Percentiles rank a stretch among this genome's conserved stretches.
Conservation (phyloP, 1,284 basidiomycete genomes). For the Chondrostereum purpureum region DNA sequence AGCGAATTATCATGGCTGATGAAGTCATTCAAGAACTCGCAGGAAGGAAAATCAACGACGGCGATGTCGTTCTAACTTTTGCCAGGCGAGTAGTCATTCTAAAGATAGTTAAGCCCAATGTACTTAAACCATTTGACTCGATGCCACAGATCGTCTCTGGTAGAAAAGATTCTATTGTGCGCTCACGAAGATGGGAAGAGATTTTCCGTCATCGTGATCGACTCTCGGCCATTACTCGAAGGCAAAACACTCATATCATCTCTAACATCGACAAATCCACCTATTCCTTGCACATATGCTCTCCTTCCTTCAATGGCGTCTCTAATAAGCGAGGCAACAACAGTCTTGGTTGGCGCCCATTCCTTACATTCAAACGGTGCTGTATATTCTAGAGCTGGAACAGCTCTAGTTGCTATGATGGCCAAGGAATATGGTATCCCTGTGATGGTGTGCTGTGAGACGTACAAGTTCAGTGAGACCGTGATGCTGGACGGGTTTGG, state of each 20-base stretch:
- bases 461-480: slow-evolving; percentile 95
- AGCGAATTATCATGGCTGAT: slow-evolving; percentile 90
- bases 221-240: slow-evolving; percentile 90
- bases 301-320: slow-evolving; percentile 86
- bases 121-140: not conserved
- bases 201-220: slow-evolving; percentile 93
- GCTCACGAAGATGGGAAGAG: slow-evolving; percentile 68
- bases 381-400: slow-evolving; percentile 91
- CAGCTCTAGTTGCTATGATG: slow-evolving; percentile 95
- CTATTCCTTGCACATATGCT: slow-evolving; percentile 88
- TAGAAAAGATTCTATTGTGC: slow-evolving; percentile 83
- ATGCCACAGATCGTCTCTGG: slow-evolving; percentile 75
- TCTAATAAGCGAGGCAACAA: slow-evolving; percentile 74
- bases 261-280: slow-evolving; percentile 52
- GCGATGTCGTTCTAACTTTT: slow-evolving; percentile 90
- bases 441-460: slow-evolving; percentile 96
- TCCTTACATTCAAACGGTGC: slow-evolving; percentile 93
- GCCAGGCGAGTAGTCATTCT: slow-evolving; percentile 55
- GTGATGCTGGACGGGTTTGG: slow-evolving; percentile 93
- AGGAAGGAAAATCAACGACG: slow-evolving; percentile 89
- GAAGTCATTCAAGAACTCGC: slow-evolving; percentile 90
- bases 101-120: too few relatives aligned
- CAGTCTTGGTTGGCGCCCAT: slow-evolving; percentile 89
- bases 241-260: slow-evolving; percentile 77
- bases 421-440: slow-evolving; percentile 86